These are phyloP conservation scores for Dryas octopetala DNA, from an alignment of 306 rosid species.

Conservation along the genomic window DNA sequence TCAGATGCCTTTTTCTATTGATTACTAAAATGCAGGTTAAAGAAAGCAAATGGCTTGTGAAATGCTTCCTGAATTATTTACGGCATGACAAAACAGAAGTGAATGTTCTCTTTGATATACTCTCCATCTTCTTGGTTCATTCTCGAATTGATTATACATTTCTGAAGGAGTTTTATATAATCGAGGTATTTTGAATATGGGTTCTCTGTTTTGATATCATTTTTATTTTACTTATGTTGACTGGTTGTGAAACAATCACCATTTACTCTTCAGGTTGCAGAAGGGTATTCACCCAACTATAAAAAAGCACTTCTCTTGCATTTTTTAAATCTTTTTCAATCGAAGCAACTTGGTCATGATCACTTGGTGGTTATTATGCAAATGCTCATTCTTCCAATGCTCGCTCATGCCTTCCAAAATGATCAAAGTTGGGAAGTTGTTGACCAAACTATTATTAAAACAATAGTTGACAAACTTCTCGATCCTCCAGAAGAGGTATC, in stretches of 20 bases:
- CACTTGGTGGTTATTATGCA: constrained; percentile 97
- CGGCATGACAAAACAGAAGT: constrained; percentile 92
- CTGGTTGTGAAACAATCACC: constrained; percentile 7
- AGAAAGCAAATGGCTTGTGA: constrained; percentile 99
- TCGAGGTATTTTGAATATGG: constrained; percentile 60
- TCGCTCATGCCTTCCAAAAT: constrained; percentile 97
- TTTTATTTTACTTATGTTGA: background rate
- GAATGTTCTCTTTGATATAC: constrained; percentile 97
- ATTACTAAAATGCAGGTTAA: constrained; percentile 65
- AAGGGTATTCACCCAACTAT: constrained; percentile 76
- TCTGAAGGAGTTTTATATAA: constrained; percentile 94
- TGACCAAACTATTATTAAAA: constrained; percentile 77
- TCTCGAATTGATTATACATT: constrained; percentile 91
- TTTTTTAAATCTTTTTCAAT: constrained; percentile 84
- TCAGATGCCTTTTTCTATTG: constrained; percentile 16
- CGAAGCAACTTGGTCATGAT: constrained; percentile 81
- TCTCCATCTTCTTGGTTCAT: constrained; percentile 87
- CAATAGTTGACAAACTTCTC: constrained; percentile 97
- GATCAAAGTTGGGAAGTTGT: constrained; percentile 98
- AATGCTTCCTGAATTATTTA: constrained; percentile 94
- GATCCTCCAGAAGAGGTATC: constrained; percentile 99
- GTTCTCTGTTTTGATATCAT: constrained; percentile 5
- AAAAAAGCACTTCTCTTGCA: constrained; percentile 82
- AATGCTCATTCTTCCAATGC: constrained; percentile 99
- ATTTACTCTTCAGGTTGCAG: constrained; percentile 75